A percentile compares a stretch with the other conserved stretches of the same genome.
These are phyloP conservation scores for Colletotrichum viniferum DNA, from an alignment of 2,329 filamentous ascomycete genomes.

Conservation along the genomic window DNA sequence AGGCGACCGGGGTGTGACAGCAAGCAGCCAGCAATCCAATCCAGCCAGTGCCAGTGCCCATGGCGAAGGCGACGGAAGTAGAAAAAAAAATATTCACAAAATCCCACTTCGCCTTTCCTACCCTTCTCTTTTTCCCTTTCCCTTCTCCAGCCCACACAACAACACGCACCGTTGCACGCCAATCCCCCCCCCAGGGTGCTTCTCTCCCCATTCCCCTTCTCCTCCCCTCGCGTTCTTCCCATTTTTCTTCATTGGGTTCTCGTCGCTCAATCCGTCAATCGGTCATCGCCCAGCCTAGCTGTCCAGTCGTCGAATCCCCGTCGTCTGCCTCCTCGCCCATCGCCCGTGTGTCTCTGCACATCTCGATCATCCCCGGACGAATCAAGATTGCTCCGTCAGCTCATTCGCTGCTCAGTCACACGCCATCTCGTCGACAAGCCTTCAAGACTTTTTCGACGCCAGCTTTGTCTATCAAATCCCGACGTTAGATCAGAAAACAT, in stretches of 20 bases:
- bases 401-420: conserved; percentile 6
- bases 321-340: not conserved
- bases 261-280: conserved; percentile 2
- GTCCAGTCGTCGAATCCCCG: conserved; percentile 20
- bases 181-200: conserved; percentile 46
- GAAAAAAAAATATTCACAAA: conserved; percentile 23
- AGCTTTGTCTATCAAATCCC: not conserved
- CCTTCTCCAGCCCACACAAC: conserved; percentile 24
- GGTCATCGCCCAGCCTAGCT: conserved; percentile 23
- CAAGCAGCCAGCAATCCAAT: not conserved
- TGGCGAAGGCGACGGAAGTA: conserved; percentile 7
- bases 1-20: conserved; percentile 5
- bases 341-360: not conserved
- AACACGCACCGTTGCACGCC: conserved; percentile 47
- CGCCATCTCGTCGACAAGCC: conserved; percentile 5
- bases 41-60: not conserved
- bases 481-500: not conserved
- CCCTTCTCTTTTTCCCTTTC: conserved; percentile 17
- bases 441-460: not conserved
- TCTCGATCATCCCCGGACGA: conserved; percentile 11
- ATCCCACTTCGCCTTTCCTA: conserved; percentile 17
- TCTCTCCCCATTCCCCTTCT: conserved; percentile 31
- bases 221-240: conserved; percentile 34
- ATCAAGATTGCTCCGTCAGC: conserved; percentile 13
- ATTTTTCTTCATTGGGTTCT: conserved; percentile 36